Base-by-base conservation (phyloP, 805 yeast species). In the Citeromyces matritensis region DNA sequence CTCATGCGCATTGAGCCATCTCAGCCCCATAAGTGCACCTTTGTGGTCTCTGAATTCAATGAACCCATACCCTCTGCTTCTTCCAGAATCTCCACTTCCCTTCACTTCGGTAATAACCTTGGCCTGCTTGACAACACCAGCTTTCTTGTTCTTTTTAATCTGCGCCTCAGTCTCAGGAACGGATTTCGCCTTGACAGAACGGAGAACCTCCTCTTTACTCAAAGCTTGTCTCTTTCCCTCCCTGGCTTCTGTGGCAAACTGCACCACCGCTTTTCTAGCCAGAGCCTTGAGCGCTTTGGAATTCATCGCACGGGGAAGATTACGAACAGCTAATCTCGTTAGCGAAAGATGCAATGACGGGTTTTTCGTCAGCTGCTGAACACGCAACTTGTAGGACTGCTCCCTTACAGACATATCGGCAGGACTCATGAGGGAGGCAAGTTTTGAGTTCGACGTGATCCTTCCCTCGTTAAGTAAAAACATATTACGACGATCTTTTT, bases 61-160 rank as follows among this genome's bases (percentile, higher is more conserved):
- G 64, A 91, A 88, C 39, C 98, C 98, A 47, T 88, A 91, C 37
- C 98, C 98, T 62, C 96, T 77, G 47, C 91, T 76, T 54, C 98
- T 69, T 35, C 98, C 98, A 19, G 65, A 55, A 15, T 77, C 78
- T 13, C 94, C 93, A 6, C 88, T 63, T 6, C 85, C 94, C 51
- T 86, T 88, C 28, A 83, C 81, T 57, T 91, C 98, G 65, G 72
- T 80, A 39, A 91, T 80, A 40, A 91, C 77, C 59, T 91, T 91
- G 15, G 96, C 80, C 56, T 91, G 97, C 53, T 71, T 77, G 3
- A 91, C 94, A 26, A 91, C 83, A 58, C 98, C 98, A 29, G 69
- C 71, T 44, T 84, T 78, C 48, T 80, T 83, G 33, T 72, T 69
- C 38, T 63, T 73, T 43, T 73, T 74, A 14, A 13, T 14, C 7